phyloP scores from a whole-genome alignment of 352 stramenopile genomes.

The Phytophthora pseudosyringae region DNA sequence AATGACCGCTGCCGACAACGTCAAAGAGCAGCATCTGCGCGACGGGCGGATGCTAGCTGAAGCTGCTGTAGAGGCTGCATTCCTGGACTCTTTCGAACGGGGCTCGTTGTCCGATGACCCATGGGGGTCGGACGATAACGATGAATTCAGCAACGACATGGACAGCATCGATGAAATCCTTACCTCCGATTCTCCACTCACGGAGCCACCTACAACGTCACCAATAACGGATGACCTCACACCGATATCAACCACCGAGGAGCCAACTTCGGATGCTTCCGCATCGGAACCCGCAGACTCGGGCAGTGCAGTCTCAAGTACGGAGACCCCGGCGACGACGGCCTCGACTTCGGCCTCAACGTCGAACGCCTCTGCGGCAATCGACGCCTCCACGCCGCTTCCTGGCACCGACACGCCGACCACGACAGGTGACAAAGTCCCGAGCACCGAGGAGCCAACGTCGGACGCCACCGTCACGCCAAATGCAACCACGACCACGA shows the following conservation, averaged over 20 bases:
- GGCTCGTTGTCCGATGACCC: background rate
- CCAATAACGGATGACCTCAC: background rate
- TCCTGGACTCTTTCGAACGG: conserved; percentile 5
- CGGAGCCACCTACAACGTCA: background rate
- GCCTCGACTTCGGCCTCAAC: too few relatives aligned
- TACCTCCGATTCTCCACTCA: background rate
- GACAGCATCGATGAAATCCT: conserved; percentile 3
- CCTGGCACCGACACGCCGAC: background rate
- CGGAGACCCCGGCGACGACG: background rate
- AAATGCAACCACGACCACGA: too few relatives aligned
- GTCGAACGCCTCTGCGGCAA: background rate
- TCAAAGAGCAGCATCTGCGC: conserved; percentile 13
- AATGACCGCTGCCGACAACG: conserved; percentile 13
- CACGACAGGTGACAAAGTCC: too few relatives aligned
- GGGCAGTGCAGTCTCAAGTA: too few relatives aligned
- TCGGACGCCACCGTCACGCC: too few relatives aligned
- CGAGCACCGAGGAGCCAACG: too few relatives aligned
- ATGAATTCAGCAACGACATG: background rate
- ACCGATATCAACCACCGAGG: background rate
- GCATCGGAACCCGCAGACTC: background rate
- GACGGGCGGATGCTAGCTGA: conserved; percentile 7
- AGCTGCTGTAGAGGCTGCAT: conserved; percentile 1
- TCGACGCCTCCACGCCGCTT: background rate
- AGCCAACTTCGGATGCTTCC: background rate
- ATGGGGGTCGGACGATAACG: background rate